Percentiles rank a stretch among this genome's conserved stretches.
Evolutionary conservation across 1,284 basidiomycete species (phyloP).

Genomic region (Macrocystidia cucumis): DNA sequence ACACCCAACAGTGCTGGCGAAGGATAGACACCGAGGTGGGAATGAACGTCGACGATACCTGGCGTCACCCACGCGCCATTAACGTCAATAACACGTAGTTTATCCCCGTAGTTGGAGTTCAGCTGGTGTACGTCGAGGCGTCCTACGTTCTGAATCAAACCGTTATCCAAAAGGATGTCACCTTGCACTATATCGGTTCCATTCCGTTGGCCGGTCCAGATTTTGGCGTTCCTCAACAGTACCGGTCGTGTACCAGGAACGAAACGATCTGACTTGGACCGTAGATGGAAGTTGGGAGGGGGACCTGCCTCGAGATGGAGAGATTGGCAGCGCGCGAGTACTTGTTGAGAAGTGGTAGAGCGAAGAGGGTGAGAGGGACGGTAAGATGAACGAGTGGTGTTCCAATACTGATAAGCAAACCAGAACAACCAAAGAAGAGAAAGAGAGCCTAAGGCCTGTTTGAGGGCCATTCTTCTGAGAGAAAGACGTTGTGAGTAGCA

Average conservation of each 20-base stretch:
- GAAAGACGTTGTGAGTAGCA: neutral
- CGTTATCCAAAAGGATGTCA: constrained; percentile 46
- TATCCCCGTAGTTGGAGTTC: constrained; percentile 15
- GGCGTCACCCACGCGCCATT: constrained; percentile 46
- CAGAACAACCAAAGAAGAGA: too few relatives aligned
- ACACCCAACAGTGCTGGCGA: constrained; percentile 34
- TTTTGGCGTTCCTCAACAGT: constrained; percentile 39
- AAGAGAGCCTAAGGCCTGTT: neutral
- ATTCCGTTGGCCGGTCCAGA: constrained; percentile 48
- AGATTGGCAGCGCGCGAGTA: constrained; percentile 28
- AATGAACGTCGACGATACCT: constrained; percentile 69
- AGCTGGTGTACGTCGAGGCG: constrained; percentile 21
- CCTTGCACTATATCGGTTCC: constrained; percentile 43
- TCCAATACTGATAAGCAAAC: too few relatives aligned
- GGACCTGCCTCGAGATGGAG: constrained; percentile 31
- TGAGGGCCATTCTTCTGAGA: neutral
- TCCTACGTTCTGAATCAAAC: constrained; percentile 45
- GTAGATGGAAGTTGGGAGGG: constrained; percentile 35
- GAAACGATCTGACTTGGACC: constrained; percentile 59
- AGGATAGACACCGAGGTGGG: constrained; percentile 52
- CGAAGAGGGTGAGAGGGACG: constrained; percentile 8
- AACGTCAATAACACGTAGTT: constrained; percentile 35
- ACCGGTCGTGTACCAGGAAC: constrained; percentile 52
- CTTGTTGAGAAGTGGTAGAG: constrained; percentile 14
- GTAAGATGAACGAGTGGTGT: too few relatives aligned